Base-by-base conservation (phyloP, 2,329 filamentous ascomycete species). In the Colletotrichum sp. region DNA sequence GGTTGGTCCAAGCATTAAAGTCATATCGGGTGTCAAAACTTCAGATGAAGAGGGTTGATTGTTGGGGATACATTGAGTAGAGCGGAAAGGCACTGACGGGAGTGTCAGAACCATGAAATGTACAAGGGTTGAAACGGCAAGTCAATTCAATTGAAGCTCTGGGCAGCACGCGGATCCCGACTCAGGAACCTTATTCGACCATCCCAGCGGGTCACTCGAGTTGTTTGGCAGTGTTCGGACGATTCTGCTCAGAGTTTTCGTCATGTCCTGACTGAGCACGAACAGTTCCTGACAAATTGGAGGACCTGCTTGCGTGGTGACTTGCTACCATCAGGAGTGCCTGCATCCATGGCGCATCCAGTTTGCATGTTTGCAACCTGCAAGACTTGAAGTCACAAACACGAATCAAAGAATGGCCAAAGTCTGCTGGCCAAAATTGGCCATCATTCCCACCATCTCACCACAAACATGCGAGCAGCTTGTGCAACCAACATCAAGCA, bases 221-320 rank as follows among this genome's bases (percentile, higher is more conserved):
- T 44, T 55, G 30, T 64, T 71, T 67, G 66, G 44, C 59, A 65
- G 32, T 44, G 59, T 71, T 74, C 71, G 67, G 67, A 74, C 52
- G 71, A 74, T 49, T 64, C 21, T 72, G 13, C 32, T n/a, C 21
- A 73, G 24, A 64, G 24, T 39, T 34, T 39, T 30, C 64, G 18
- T 49, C 39, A n/a, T 49, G 39, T 49, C 39, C 39, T 49, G 39
- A 49, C 39, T 49, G 34, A 57, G 30, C 32, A 34, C 57, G 36
- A 32, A 62, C 55, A 63, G 55, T 39, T 59, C 9, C 30, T 57
- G 57, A 36, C 44, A 26, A 57, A 59, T 49, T 65, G 16, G 24
- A 70, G 32, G 67, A 21, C n/a, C 39, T 30, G 24, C 8, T 18
- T n/a, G 55, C 16, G 52, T 30, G 30, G 44, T 63, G 32, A 60